Percentiles rank a stretch among this genome's conserved stretches.
phyloP scores from a whole-genome alignment of 2,329 filamentous ascomycete genomes.

The Aspergillus sp. region DNA sequence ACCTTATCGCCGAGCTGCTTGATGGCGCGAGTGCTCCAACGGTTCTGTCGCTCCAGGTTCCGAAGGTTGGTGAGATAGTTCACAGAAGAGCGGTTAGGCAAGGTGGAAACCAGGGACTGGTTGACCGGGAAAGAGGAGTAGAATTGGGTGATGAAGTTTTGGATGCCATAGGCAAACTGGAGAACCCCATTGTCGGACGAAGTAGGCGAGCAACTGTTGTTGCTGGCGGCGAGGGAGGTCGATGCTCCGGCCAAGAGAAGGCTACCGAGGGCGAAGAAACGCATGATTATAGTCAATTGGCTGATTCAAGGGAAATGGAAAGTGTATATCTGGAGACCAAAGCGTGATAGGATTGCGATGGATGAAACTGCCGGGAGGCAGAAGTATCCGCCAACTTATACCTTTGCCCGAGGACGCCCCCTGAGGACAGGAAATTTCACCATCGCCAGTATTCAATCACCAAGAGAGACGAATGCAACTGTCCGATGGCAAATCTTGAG shows the following conservation, averaged over 20 bases:
- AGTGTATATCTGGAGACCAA: too few species aligned
- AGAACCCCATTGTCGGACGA: conserved; percentile 16
- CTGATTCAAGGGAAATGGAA: too few species aligned
- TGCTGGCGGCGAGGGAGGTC: conserved; percentile 10
- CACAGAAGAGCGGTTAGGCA: conserved; percentile 13
- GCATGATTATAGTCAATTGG: conserved; percentile 9
- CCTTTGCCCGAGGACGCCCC: too few species aligned
- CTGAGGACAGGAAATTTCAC: too few species aligned
- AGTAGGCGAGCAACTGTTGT: conserved; percentile 15
- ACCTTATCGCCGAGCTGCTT: conserved; percentile 12
- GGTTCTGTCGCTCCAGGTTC: conserved; percentile 19
- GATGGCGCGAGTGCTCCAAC: conserved; percentile 19
- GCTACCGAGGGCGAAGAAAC: conserved; percentile 11
- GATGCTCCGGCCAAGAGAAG: conserved; percentile 14
- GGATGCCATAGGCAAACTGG: conserved; percentile 18
- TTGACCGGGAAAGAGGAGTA: conserved; percentile 18
- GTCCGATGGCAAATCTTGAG: too few species aligned
- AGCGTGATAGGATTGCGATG: too few species aligned
- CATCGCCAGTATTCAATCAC: too few species aligned
- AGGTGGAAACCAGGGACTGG: conserved; percentile 15
- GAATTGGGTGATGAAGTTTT: conserved; percentile 18
- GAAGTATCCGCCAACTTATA: too few species aligned
- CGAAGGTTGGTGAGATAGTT: conserved; percentile 17
- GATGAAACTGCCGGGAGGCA: too few species aligned
- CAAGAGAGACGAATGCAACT: too few species aligned